Percentiles rank a stretch among this genome's conserved stretches.
Conservation (phyloP, 2,329 filamentous ascomycete species). For the Aspergillus uvarum region DNA sequence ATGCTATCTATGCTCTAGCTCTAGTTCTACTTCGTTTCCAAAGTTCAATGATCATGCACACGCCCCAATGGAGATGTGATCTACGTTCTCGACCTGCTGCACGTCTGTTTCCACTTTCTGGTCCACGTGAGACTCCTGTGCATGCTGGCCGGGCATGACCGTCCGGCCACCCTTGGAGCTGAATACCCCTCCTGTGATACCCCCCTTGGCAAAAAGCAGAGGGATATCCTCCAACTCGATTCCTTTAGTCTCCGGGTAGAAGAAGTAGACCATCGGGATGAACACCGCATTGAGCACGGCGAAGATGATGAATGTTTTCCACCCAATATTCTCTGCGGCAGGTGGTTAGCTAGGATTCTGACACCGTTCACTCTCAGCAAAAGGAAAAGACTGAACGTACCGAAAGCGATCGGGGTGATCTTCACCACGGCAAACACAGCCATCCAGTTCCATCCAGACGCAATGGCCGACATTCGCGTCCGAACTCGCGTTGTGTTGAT, state of each 20-base stretch:
- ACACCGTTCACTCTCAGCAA: no score
- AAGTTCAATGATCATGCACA: neutral
- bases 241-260: slow-evolving; percentile 65
- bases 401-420: slow-evolving; percentile 27
- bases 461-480: slow-evolving; percentile 43
- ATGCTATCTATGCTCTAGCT: neutral
- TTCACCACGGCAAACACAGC: slow-evolving; percentile 35
- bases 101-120: slow-evolving; percentile 18
- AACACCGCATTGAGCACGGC: slow-evolving; percentile 23
- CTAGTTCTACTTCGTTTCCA: neutral
- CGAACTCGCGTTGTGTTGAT: slow-evolving; percentile 44
- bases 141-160: slow-evolving; percentile 22
- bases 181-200: slow-evolving; percentile 21
- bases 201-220: slow-evolving; percentile 19
- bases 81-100: slow-evolving; percentile 12
- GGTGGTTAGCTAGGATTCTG: neutral
- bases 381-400: slow-evolving; percentile 8
- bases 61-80: neutral
- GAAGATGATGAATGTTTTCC: slow-evolving; percentile 33
- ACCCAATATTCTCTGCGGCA: slow-evolving; percentile 33
- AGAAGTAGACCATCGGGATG: slow-evolving; percentile 60
- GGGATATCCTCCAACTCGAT: slow-evolving; percentile 63
- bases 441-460: slow-evolving; percentile 39
- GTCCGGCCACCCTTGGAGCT: slow-evolving; percentile 21
- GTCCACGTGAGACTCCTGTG: slow-evolving; percentile 15